Conservation (phyloP, 148 eudicot species). For the Camellia granthamiana region DNA sequence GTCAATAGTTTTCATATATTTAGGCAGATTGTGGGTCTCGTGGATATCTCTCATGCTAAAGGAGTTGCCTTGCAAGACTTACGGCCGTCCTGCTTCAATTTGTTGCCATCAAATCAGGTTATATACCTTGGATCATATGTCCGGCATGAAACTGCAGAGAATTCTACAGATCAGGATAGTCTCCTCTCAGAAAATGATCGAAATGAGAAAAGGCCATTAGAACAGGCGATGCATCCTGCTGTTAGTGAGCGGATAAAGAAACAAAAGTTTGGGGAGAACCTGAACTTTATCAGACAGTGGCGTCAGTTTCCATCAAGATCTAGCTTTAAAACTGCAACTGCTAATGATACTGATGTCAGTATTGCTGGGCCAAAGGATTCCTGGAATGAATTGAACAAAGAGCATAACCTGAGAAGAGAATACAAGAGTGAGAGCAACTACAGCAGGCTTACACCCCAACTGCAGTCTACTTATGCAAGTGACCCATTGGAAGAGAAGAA, state of each 20-base stretch:
- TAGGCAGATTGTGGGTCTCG: conserved; percentile 65
- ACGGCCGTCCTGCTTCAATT: conserved; percentile 75
- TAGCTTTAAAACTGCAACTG: conserved; percentile 29
- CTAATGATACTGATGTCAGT: conserved; percentile 24
- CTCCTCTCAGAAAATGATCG: conserved; percentile 21
- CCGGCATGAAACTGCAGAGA: conserved; percentile 27
- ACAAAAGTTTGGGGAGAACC: conserved; percentile 48
- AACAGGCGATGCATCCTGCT: conserved; percentile 29
- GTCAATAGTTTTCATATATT: conserved; percentile 48
- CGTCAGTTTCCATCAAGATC: conserved; percentile 41
- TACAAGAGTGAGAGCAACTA: conserved; percentile 32
- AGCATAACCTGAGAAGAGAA: conserved; percentile 21
- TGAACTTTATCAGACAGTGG: conserved; percentile 34
- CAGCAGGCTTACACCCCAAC: conserved; percentile 26
- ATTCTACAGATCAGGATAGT: conserved; percentile 28
- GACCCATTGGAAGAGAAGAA: conserved; percentile 58
- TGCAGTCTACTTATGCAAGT: conserved; percentile 27
- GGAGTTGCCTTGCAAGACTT: conserved; percentile 61
- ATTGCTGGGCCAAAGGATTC: conserved; percentile 30
- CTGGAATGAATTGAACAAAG: conserved; percentile 20
- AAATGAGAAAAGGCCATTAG: conserved; percentile 51
- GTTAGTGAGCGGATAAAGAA: conserved; percentile 42
- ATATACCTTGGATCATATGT: conserved; percentile 56
- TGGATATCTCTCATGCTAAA: conserved; percentile 60
- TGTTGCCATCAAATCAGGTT: conserved; percentile 55